Evolutionary conservation across 805 yeast genomes (phyloP).

Genomic region (Yamadazyma takamatsuzukensis): DNA sequence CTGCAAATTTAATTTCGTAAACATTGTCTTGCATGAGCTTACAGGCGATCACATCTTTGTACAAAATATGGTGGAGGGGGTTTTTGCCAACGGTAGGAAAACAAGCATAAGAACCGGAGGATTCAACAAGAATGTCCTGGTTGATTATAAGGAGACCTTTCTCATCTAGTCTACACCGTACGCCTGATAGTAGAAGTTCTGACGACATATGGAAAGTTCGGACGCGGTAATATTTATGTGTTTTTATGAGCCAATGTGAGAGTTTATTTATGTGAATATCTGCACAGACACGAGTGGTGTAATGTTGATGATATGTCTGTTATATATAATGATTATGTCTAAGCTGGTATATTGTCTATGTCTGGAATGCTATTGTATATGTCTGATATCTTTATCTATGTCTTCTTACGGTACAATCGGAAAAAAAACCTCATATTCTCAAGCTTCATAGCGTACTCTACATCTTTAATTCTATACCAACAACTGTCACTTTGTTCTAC

Average conservation of each 20-base stretch:
- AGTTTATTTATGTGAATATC: no score
- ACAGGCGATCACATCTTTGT: constrained; percentile 23
- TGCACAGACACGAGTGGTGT: no score
- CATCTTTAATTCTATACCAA: constrained; percentile 66
- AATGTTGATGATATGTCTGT: no score
- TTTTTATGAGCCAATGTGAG: no score
- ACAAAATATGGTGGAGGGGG: constrained; percentile 9
- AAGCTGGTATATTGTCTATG: no score
- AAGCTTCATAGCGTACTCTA: constrained; percentile 60
- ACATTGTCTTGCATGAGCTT: constrained; percentile 9
- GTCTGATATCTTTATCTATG: no score
- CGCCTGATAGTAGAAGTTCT: no score
- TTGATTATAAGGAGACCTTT: constrained; percentile 3
- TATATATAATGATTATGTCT: no score
- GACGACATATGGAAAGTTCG: no score
- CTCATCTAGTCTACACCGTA: constrained; percentile 3
- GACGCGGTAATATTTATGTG: no score
- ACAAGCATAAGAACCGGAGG: constrained; percentile 4
- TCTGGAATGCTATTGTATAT: no score
- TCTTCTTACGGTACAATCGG: constrained; percentile 62
- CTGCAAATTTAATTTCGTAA: constrained; percentile 12
- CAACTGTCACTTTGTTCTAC: constrained; percentile 66
- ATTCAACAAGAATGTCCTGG: constrained; percentile 2
- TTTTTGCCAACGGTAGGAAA: not conserved
- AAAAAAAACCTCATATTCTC: constrained; percentile 89